A percentile compares a stretch with the other conserved stretches of the same genome.
Conservation (phyloP, 2,329 filamentous ascomycete genomes). For the Alternaria brassicicola region DNA sequence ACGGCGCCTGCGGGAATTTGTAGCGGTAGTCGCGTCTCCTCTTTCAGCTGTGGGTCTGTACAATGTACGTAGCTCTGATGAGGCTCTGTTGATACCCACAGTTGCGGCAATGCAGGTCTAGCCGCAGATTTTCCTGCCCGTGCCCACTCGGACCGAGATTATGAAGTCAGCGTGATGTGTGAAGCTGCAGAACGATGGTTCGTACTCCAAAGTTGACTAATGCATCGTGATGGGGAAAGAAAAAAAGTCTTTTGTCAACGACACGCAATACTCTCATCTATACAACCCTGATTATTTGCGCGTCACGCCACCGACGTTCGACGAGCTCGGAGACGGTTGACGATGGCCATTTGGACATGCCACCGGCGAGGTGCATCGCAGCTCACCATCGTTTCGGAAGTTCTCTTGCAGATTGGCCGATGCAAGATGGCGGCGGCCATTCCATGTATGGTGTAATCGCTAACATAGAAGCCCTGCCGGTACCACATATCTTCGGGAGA, state of each 20-base stretch:
- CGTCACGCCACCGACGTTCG: constrained; percentile 2
- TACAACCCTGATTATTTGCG: not conserved
- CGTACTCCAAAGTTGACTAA: not conserved
- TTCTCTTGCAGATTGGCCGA: constrained; percentile 12
- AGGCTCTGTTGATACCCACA: constrained; percentile 15
- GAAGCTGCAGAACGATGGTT: not conserved
- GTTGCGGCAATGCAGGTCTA: constrained; percentile 17
- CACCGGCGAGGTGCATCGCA: constrained; percentile 19
- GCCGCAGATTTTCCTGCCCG: constrained; percentile 16
- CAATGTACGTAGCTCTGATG: constrained; percentile 4
- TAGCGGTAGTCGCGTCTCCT: not conserved
- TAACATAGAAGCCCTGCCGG: not conserved
- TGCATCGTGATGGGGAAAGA: no score
- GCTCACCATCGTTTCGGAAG: constrained; percentile 12
- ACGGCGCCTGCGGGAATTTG: constrained; percentile 9
- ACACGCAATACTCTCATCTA: not conserved
- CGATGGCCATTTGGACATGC: not conserved
- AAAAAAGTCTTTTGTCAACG: not conserved
- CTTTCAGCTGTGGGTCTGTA: constrained; percentile 1
- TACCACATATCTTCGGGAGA: constrained; percentile 8
- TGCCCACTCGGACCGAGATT: constrained; percentile 8
- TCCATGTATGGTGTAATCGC: constrained; percentile 14
- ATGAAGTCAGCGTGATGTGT: not conserved
- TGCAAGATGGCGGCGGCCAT: constrained; percentile 6
- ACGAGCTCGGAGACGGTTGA: not conserved